These are phyloP conservation scores for Phaffia rhodozyma DNA, from an alignment of 1,284 basidiomycete genomes.

Conservation along the genomic window DNA sequence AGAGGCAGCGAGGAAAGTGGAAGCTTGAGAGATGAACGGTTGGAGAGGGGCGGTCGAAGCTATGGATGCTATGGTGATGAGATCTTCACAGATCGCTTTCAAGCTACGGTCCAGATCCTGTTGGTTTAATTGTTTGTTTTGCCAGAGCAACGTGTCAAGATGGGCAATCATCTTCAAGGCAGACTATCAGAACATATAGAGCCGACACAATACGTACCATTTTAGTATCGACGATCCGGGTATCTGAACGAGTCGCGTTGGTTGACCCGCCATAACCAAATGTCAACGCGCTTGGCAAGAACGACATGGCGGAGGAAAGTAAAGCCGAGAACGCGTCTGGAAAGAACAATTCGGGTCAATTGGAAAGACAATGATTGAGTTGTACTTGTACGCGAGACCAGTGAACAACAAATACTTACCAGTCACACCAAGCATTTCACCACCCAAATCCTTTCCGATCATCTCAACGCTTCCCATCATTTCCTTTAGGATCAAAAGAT, in stretches of 20 bases:
- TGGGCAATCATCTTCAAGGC: too few species aligned
- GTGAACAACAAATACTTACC: slow-evolving; percentile 23
- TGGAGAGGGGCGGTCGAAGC: slow-evolving; percentile 44
- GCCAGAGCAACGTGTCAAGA: too few species aligned
- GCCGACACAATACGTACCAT: slow-evolving; percentile 40
- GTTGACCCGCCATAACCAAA: slow-evolving; percentile 41
- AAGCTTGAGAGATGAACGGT: slow-evolving; percentile 47
- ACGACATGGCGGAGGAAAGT: slow-evolving; percentile 53
- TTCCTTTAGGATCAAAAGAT: slow-evolving; percentile 83
- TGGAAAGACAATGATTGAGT: background rate
- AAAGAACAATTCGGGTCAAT: background rate
- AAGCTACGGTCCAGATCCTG: slow-evolving; percentile 74
- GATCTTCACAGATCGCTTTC: slow-evolving; percentile 64
- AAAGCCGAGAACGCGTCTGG: slow-evolving; percentile 61
- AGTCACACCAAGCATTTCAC: slow-evolving; percentile 37
- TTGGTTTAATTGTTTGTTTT: background rate
- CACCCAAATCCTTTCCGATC: slow-evolving; percentile 34
- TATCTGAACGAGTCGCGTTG: slow-evolving; percentile 39
- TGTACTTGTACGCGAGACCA: too few species aligned
- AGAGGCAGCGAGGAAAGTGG: slow-evolving; percentile 28
- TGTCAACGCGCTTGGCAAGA: slow-evolving; percentile 54
- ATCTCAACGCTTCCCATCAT: slow-evolving; percentile 64
- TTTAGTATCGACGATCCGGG: slow-evolving; percentile 48
- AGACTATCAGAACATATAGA: background rate
- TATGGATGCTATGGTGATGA: slow-evolving; percentile 54